Evolutionary conservation across 192 early-diverging fungal genomes (phyloP), one percentile per base, ranked within the genome.

Genomic region (Physocladia obscura): DNA sequence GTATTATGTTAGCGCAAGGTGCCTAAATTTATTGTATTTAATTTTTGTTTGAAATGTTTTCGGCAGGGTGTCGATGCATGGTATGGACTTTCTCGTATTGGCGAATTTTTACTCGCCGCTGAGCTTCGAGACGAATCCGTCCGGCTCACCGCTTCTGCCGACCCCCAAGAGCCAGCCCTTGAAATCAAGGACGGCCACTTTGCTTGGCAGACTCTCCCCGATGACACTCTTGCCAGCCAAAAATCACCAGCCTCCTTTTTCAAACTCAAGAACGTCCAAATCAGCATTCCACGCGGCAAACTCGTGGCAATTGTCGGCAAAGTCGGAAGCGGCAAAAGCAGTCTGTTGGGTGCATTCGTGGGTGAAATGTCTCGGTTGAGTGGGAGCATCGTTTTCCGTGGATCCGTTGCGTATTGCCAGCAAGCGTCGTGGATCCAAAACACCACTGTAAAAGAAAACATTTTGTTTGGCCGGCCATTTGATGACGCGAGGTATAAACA

Each of bases 361-460:
- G 90, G 92, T 19, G 91, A 93, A 47, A 84, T 92, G 75, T 79
- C 76, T 55, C 79, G 82, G 67, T 64, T 69, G 1, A 37, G 49
- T 30, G 89, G 89, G 0, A 52, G 69, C 2, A 83, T 90, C 0
- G 61, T 67, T 0, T 76, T 88, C 4, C 70, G 78, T 22, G 89
- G 89, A 0, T 77, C 62, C 3, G 80, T 97, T 21, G 89, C 81
- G 19, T 95, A 94, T 69, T 80, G 83, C n/a, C 83, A 88, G 36
- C 95, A 95, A 76, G 80, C 84, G 27, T 84, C 94, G 1, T 97
- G 93, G 93, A 91, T 97, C 47, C 90, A 91, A 76, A 91, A 79
- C 49, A 73, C 91, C 54, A 85, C 87, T 21, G 44, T 84, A 2
- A 55, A 76, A 65, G 71, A 77, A 30, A 88, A 94, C 64, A 89